Conservation (phyloP, 495 filamentous ascomycete genomes). For the Talaromyces trachyspermus region DNA sequence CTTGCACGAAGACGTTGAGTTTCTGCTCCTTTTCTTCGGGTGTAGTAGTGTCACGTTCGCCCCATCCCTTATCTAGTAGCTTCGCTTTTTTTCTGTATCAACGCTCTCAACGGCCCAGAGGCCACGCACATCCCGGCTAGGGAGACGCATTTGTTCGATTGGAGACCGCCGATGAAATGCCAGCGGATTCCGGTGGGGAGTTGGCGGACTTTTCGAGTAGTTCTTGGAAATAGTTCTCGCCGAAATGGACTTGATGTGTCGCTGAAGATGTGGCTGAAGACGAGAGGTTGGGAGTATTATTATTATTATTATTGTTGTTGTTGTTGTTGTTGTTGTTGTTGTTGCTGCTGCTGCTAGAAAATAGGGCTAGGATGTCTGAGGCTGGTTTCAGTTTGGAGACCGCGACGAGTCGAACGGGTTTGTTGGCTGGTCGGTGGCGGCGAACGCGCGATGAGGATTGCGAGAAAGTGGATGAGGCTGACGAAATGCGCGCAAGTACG, state of each 20-base stretch:
- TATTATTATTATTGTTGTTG: background rate
- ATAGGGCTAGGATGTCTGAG: slow-evolving; percentile 77
- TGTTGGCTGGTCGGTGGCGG: slow-evolving; percentile 9
- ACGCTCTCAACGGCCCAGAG: slow-evolving; percentile 92
- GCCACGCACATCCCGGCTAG: slow-evolving; percentile 79
- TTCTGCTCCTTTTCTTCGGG: slow-evolving; percentile 13
- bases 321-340: slow-evolving; percentile 10
- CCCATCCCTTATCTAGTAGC: slow-evolving; percentile 69
- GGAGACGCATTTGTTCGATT: slow-evolving; percentile 84
- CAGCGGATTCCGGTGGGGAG: slow-evolving; percentile 73
- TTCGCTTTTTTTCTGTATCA: slow-evolving; percentile 75
- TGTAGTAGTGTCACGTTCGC: slow-evolving; percentile 28
- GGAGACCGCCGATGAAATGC: slow-evolving; percentile 94
- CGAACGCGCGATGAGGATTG: slow-evolving; percentile 4
- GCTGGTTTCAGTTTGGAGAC: slow-evolving; percentile 93
- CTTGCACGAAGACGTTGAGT: slow-evolving; percentile 77
- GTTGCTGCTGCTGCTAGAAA: too few species aligned
- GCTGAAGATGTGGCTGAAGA: slow-evolving; percentile 9
- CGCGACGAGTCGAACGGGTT: slow-evolving; percentile 67
- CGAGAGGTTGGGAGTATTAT: too few species aligned
- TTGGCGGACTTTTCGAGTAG: slow-evolving; percentile 75
- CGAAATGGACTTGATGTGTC: slow-evolving; percentile 66
- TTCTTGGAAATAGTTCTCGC: slow-evolving; percentile 96
- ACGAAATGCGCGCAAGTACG: slow-evolving; percentile 27
- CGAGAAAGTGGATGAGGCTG: slow-evolving; percentile 16